Evolutionary conservation across 1,284 basidiomycete genomes (phyloP).

Genomic region (Ustilago esculenta): DNA sequence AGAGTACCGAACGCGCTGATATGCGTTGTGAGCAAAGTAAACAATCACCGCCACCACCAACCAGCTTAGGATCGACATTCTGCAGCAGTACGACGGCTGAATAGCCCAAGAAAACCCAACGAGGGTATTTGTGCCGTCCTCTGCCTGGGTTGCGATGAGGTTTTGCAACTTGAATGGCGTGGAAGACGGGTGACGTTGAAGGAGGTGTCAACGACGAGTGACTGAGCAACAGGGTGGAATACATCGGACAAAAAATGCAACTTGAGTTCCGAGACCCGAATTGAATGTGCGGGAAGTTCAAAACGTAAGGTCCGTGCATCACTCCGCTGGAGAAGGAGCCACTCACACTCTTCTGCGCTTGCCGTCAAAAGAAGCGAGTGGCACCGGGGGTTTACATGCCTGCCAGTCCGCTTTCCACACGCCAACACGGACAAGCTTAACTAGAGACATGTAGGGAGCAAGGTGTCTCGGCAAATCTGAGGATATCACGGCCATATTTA

Average conservation of each 20-base stretch:
- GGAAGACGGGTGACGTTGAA: background rate
- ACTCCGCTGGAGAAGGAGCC: too few species aligned
- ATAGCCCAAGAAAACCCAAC: background rate
- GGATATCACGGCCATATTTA: slow-evolving; percentile 15
- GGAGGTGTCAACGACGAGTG: background rate
- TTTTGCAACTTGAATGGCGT: too few species aligned
- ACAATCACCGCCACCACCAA: slow-evolving; percentile 17
- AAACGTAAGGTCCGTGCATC: too few species aligned
- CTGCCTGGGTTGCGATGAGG: background rate
- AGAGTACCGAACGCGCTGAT: slow-evolving; percentile 23
- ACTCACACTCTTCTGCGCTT: too few species aligned
- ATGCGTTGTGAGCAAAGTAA: slow-evolving; percentile 17
- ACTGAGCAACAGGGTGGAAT: slow-evolving; percentile 5
- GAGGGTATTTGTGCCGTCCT: background rate
- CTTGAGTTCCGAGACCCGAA: background rate
- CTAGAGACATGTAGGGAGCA: too few species aligned
- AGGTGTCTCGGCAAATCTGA: too few species aligned
- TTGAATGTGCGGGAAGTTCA: background rate
- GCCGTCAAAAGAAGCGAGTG: too few species aligned
- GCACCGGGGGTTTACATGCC: too few species aligned
- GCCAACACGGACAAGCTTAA: too few species aligned
- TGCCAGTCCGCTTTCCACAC: too few species aligned
- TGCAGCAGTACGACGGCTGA: too few species aligned
- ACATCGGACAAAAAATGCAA: background rate
- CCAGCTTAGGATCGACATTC: slow-evolving; percentile 33